Base-by-base conservation (phyloP, 1,284 basidiomycete genomes). In the Puccinia horiana region DNA sequence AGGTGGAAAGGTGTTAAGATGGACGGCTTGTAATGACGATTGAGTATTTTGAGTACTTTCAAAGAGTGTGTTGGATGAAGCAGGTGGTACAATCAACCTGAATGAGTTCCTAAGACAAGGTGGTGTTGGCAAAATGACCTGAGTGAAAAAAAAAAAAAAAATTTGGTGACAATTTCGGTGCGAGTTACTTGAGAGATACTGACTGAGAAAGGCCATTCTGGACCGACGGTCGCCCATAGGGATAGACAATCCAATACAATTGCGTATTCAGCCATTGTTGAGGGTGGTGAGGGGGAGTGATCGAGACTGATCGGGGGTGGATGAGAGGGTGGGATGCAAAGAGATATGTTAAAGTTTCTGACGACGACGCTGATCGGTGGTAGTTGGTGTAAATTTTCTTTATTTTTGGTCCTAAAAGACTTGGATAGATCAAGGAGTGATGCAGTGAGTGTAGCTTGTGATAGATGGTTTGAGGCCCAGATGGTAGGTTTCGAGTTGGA, bases 111-210 rank as follows among this genome's bases (percentile, higher is more conserved):
- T 70, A 6, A 81, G 58, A 42, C 79, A 81, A 12, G 56, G 35
- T 35, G 79, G 79, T 44, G 79, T 81, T 32, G 79, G 79, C 26
- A 81, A 35, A 37, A 81, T 81, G 69, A 74, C 79, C 79, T 81
- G 32, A 23, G 47, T 35, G 56, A 35, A 18, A 58, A 52, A 23
- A 70, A 49, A 52, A 40, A 16, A 32, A 29, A 47, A 29, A 37
- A 35, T 11, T 47, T 3, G 37, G 26, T 42, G 65, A 42, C 11
- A 49, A 54, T 26, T 26, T 8, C 29, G 49, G 65, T 16, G 49
- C 18, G 29, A 29, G 29, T 61, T 18, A 37, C 1, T 11, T 11
- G 8, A 18, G 32, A 49, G 58, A 44, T n/a, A 63, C 70, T 81
- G 11, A 81, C 79, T 8, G 79, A 81, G 40, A 73, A 61, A 74